Evolutionary conservation across 78 protist genomes (phyloP).

Genomic region (Kipferlia bialata): DNA sequence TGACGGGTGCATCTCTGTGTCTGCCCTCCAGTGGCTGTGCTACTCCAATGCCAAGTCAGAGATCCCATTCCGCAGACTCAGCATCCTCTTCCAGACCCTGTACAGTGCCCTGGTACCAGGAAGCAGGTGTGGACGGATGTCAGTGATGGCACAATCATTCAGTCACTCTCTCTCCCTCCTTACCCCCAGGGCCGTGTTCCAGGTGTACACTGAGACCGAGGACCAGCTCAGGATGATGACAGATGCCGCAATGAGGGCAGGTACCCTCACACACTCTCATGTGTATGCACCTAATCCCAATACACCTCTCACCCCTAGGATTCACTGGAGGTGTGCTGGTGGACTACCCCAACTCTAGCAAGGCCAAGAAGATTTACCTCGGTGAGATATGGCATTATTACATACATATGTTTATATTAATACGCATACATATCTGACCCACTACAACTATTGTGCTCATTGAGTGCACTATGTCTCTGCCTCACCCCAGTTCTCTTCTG

Average conservation of each 20-base stretch:
- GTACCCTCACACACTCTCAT: no score
- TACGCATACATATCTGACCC: no score
- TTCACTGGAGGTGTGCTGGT: conserved; percentile 85
- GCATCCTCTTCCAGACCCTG: conserved; percentile 66
- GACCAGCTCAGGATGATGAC: conserved; percentile 65
- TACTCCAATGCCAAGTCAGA: conserved; percentile 33
- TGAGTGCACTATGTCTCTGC: no score
- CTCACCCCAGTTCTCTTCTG: no score
- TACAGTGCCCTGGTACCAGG: conserved; percentile 41
- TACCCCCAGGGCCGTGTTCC: conserved; percentile 57
- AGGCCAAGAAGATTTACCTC: conserved; percentile 66
- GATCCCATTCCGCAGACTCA: conserved; percentile 53
- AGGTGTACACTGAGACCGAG: conserved; percentile 75
- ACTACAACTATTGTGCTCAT: no score
- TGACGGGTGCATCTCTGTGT: conserved; percentile 52
- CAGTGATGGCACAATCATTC: not conserved
- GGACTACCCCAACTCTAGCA: conserved; percentile 78
- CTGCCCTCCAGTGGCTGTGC: conserved; percentile 89
- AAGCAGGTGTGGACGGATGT: conserved; percentile 39
- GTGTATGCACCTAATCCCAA: no score
- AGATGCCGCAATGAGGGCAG: conserved; percentile 49
- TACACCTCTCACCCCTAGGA: no score
- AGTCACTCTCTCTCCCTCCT: conserved; percentile 13
- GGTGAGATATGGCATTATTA: no score
- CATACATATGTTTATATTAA: no score